Base-by-base conservation (phyloP, 2,329 filamentous ascomycete genomes). In the Aspergillus chevalieri region DNA sequence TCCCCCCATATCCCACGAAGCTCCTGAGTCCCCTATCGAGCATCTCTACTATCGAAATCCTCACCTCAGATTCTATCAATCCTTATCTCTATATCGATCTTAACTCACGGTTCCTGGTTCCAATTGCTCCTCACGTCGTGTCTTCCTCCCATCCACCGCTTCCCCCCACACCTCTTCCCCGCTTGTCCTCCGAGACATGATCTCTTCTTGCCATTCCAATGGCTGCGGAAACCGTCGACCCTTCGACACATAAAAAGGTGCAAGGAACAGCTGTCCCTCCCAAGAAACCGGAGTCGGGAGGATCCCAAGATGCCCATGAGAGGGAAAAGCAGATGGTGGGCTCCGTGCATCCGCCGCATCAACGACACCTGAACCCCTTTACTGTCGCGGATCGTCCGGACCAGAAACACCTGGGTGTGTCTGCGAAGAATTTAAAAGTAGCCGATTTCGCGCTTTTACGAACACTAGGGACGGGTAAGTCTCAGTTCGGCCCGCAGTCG, bases 381-480 rank as follows among this genome's bases (percentile, higher is more conserved):
- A 61, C 71, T 36, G 65, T 73, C 51, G 63, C 65, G 44, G 62
- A 68, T 47, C 64, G 65, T 46, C 65, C 65, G 33, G 63, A 71
- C 48, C 63, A 68, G 48, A 69, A 68, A 49, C 62, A 65, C 30
- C 56, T 71, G 26, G 65, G 65, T n/a, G 57, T 70, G 17, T 68
- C 71, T 9, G 66, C 67, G 15, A 58, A 57, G 41, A 64, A 57
- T 26, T 52, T 78, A 48, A 66, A 60, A 19, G 52, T 76, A 33
- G 61, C 61, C 43, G 74, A 78, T 52, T 78, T 78, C 54, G 61
- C 69, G 34, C 61, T 78, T 49, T 57, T 77, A 46, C 74, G 74
- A 55, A 78, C 75, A 6, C 63, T 78, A 43, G 75, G 75, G 21
- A 77, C 75, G 21, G 75, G 74, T 76, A 57, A 59, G 63, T 49